Evolutionary conservation across 441 rosid genomes (phyloP), one percentile per base, ranked within the genome.

Genomic region (Corymbia calophylla): DNA sequence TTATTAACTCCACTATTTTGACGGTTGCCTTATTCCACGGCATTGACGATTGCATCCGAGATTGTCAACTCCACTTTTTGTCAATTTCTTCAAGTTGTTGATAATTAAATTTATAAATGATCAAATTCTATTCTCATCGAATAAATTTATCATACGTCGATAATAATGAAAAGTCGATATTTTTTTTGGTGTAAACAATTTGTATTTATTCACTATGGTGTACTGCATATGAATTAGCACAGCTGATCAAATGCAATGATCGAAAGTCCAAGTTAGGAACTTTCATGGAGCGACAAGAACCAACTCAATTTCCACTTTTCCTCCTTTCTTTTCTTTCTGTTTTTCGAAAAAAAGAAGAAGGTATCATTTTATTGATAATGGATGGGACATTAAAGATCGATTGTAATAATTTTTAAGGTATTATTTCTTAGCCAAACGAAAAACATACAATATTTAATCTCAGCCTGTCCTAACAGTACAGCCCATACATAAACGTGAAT

Each of bases 31-130:
- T 56, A 55, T 1, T 55, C 60, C 60, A 55, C 5, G 8, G 9
- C 2, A 0, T 23, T 4, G 6, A 58, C 0, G 6, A 13, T 23
- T 56, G 62, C 27, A 56, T 9, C 1, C 3, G 14, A 23, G 23
- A 56, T 56, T 56, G 25, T 56, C 13, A 56, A 5, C 29, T 56
- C 0, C 1, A 1, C 62, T 56, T 9, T 56, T 56, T 23, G 62
- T 56, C 11, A 56, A 23, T 23, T 56, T 56, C 25, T 55, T 55
- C 58, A 55, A 55, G 25, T 55, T 55, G 9, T 19, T 4, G 11
- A 55, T 55, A 55, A 55, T 55, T 55, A 8, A 7, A 55, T 55
- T 55, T 55, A 55, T 56, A 56, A 56, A 56, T 56, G 5, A 56
- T 10, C 25, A 9, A 51, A 56, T 1, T 56, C 3, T 56, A 9